These are phyloP conservation scores for Hanseniaspora pseudoguilliermondii DNA, from an alignment of 805 yeast species.

Conservation along the genomic window DNA sequence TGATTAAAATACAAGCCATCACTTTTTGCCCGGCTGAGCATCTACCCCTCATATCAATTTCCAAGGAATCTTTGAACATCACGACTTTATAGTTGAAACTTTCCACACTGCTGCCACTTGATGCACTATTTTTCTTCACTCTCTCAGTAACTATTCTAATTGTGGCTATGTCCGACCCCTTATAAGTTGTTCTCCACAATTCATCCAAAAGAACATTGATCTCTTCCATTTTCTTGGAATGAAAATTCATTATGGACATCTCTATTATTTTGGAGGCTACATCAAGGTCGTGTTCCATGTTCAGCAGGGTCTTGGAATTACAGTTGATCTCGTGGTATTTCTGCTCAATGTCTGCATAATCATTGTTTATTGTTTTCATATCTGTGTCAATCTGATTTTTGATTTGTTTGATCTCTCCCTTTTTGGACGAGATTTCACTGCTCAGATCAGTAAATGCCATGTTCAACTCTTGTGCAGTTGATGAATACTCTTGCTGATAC, in stretches of 20 bases:
- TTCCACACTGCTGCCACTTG: conserved; percentile 29
- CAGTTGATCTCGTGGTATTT: conserved; percentile 24
- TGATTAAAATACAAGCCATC: conserved; percentile 76
- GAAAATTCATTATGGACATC: conserved; percentile 85
- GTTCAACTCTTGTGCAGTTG: conserved; percentile 39
- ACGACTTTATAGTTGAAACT: conserved; percentile 88
- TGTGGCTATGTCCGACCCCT: conserved; percentile 89
- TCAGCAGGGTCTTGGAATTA: conserved; percentile 3
- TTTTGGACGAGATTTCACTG: conserved; percentile 56
- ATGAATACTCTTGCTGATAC: conserved; percentile 49
- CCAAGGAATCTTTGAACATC: conserved; percentile 84
- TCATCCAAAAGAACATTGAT: conserved; percentile 80
- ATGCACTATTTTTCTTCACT: conserved; percentile 24
- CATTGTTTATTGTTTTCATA: conserved; percentile 42
- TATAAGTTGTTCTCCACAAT: conserved; percentile 85
- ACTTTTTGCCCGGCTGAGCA: conserved; percentile 98
- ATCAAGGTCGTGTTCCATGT: conserved; percentile 41
- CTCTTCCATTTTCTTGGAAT: conserved; percentile 81
- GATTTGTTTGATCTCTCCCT: conserved; percentile 79
- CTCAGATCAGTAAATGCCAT: conserved; percentile 41
- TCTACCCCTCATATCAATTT: conserved; percentile 93
- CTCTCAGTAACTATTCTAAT: conserved; percentile 77
- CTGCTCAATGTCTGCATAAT: conserved; percentile 54
- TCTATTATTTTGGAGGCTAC: conserved; percentile 79
- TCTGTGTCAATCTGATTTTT: conserved; percentile 48